Evolutionary conservation across 1,284 basidiomycete genomes (phyloP).

Genomic region (Leccinum fuscescens): DNA sequence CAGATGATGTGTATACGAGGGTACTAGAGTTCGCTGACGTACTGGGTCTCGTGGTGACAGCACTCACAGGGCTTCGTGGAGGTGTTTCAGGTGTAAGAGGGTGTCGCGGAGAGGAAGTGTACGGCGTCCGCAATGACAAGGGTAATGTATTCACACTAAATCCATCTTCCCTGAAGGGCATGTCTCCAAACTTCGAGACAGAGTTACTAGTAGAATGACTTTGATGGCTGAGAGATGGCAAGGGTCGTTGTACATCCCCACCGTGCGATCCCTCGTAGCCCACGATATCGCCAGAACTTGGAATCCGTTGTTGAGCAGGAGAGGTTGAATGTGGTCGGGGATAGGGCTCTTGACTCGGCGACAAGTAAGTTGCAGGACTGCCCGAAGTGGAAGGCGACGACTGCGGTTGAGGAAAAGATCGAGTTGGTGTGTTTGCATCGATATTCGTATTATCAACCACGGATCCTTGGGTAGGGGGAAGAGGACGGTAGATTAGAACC

Average conservation of each 20-base stretch:
- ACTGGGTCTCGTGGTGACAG: conserved; percentile 41
- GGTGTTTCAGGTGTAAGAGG: conserved; percentile 36
- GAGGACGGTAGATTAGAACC: conserved; percentile 25
- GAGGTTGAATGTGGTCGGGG: conserved; percentile 61
- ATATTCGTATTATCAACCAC: conserved; percentile 16
- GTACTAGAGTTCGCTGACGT: conserved; percentile 28
- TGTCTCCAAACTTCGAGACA: conserved; percentile 33
- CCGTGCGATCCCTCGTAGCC: conserved; percentile 27
- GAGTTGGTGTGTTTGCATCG: conserved; percentile 19
- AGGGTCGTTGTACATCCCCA: conserved; percentile 30
- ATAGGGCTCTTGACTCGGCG: conserved; percentile 47
- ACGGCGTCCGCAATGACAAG: conserved; percentile 29
- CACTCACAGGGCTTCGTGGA: conserved; percentile 58
- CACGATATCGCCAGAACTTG: conserved; percentile 21
- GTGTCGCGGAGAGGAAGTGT: conserved; percentile 23
- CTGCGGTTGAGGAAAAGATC: conserved; percentile 34
- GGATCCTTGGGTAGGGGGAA: conserved; percentile 33
- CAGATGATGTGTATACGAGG: conserved; percentile 26
- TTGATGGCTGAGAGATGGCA: conserved; percentile 28
- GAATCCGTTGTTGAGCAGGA: conserved; percentile 39
- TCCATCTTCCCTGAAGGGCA: conserved; percentile 30
- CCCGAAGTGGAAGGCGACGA: conserved; percentile 36
- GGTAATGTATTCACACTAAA: conserved; percentile 26
- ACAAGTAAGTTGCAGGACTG: conserved; percentile 26
- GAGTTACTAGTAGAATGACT: conserved; percentile 29